Percentiles rank a stretch among this genome's conserved stretches.
Conservation (phyloP, 2,329 filamentous ascomycete genomes). For the Diaporthe vexans region DNA sequence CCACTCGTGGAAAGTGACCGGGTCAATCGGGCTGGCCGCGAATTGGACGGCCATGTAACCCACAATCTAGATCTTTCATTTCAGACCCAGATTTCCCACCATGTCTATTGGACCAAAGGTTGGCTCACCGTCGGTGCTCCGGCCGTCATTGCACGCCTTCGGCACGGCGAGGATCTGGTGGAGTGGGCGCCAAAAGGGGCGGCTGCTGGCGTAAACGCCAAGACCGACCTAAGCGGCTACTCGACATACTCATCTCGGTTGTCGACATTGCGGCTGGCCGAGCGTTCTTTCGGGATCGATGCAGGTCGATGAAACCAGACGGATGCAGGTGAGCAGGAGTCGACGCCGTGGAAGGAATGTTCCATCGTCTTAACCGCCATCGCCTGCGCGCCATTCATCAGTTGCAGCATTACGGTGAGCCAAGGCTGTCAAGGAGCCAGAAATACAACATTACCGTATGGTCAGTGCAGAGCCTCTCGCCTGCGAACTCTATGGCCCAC, state of each 20-base stretch:
- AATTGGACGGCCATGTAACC: conserved; percentile 28
- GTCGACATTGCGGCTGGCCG: conserved; percentile 30
- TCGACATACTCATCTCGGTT: conserved; percentile 29
- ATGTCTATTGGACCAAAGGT: not conserved
- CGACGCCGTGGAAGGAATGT: not conserved
- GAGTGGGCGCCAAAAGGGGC: conserved; percentile 23
- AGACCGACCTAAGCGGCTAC: conserved; percentile 22
- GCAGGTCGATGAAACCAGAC: conserved; percentile 19
- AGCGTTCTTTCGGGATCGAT: conserved; percentile 23
- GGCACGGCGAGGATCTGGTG: not conserved
- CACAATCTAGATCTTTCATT: conserved; percentile 26
- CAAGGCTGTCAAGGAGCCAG: conserved; percentile 22
- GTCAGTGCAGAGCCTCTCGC: conserved; percentile 19
- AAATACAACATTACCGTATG: not conserved
- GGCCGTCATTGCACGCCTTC: conserved; percentile 5
- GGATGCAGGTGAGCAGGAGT: conserved; percentile 23
- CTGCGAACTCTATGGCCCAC: not conserved
- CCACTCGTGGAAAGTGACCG: not conserved
- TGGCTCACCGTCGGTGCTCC: conserved; percentile 10
- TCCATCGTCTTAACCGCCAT: conserved; percentile 12
- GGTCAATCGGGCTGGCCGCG: conserved; percentile 16
- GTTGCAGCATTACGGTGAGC: conserved; percentile 20
- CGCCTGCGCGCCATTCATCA: not conserved
- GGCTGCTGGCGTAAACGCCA: conserved; percentile 17
- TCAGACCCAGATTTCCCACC: conserved; percentile 12